Evolutionary conservation across 371 early-diverging fungal species (phyloP).

Genomic region (Haplosporangium sp.): DNA sequence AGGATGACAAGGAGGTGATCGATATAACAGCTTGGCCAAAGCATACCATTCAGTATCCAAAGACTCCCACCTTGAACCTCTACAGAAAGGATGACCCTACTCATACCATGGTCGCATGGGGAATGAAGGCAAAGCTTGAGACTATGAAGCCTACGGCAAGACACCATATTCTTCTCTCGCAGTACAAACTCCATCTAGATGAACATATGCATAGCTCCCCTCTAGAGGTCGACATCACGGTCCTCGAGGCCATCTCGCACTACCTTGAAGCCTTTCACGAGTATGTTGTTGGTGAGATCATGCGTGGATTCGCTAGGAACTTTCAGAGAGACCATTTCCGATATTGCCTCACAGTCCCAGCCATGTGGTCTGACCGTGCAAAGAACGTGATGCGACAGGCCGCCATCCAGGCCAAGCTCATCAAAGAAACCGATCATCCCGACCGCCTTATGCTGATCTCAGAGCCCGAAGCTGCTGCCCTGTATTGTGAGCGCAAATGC

Average conservation of each 20-base stretch:
- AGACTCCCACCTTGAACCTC: conserved; percentile 60
- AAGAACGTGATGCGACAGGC: conserved; percentile 65
- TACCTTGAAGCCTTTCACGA: conserved; percentile 61
- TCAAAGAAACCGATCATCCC: conserved; percentile 56
- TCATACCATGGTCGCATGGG: conserved; percentile 59
- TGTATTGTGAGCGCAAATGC: conserved; percentile 66
- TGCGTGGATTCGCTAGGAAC: conserved; percentile 62
- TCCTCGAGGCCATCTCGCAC: conserved; percentile 60
- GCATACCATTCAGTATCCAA: conserved; percentile 64
- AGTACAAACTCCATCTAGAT: conserved; percentile 67
- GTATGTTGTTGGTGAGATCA: conserved; percentile 58
- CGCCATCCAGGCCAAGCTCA: conserved; percentile 59
- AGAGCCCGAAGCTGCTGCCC: conserved; percentile 65
- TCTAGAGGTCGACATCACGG: conserved; percentile 58
- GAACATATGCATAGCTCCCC: conserved; percentile 58
- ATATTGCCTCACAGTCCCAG: conserved; percentile 65
- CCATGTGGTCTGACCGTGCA: conserved; percentile 64
- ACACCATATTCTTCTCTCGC: conserved; percentile 58
- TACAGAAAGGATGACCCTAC: conserved; percentile 57
- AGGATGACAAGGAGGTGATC: conserved; percentile 62
- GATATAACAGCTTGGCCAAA: conserved; percentile 70
- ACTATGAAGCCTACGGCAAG: conserved; percentile 59
- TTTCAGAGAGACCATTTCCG: conserved; percentile 60
- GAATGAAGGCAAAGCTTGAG: conserved; percentile 65
- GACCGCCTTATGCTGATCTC: conserved; percentile 63